Evolutionary conservation across 495 filamentous ascomycete genomes (phyloP), one percentile per base, ranked within the genome.

Genomic region (Penicillium diatomitis): DNA sequence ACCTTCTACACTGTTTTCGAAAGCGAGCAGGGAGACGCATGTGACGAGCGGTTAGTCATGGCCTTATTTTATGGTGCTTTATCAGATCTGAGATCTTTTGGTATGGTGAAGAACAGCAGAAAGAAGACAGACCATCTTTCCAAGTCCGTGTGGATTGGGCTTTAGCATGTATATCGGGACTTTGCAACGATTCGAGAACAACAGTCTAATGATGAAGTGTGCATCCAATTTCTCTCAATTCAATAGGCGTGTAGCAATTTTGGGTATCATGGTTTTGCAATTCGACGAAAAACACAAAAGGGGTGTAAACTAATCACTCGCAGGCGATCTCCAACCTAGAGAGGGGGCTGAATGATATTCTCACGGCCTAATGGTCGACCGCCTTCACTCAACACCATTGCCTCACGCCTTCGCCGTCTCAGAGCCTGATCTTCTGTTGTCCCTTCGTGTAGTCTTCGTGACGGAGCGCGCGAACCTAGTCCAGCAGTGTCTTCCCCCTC

Each of bases 81-180:
- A 47, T 89, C 90, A 6, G 94, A 97, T 61, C 63, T 98, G 58
- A 85, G 80, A 67, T 75, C 78, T 38, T 73, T 97, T 68, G 91
- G 91, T 12, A 82, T 96, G 72, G 73, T 96, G 32, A 96, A 92
- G 68, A 75, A 75, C 52, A 97, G 84, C 57, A 86, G 83, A 66
- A 96, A 90, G 75, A 94, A 92, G 75, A 77, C 80, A 8, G 92
- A 96, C 63, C 90, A 96, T 68, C 67, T 96, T 53, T 83, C 87
- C 11, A 97, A 96, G 68, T 67, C 88, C 47, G 66, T 73, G 32
- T 88, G 85, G 84, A 77, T 78, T 54, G 84, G 84, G 3, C 55
- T 87, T 41, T 86, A 70, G 57, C 48, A 51, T 35, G 5, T 10
- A 50, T 12, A 35, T 12, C 34, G 10, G 44, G 8, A 38, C 44